Evolutionary conservation across 176 grass and related monocot species (phyloP).

Genomic region (Cymbopogon citratus): DNA sequence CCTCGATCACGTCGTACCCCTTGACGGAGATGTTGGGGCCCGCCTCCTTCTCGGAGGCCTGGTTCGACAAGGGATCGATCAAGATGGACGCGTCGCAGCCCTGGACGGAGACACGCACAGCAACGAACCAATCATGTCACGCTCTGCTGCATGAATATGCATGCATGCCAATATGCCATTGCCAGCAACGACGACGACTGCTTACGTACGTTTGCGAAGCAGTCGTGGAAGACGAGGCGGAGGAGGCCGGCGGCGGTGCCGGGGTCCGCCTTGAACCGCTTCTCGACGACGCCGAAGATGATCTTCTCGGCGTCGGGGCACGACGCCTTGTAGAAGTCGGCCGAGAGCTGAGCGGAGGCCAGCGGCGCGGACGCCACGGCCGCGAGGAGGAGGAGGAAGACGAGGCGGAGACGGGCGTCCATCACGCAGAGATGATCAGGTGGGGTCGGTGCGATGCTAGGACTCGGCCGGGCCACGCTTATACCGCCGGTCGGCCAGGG

Average conservation of each 20-base stretch:
- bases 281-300: conserved; percentile 25
- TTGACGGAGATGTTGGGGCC: conserved; percentile 47
- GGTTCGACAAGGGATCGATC: conserved; percentile 53
- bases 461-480: conserved; percentile 15
- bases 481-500: conserved; percentile 32
- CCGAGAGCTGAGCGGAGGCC: neutral
- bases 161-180: too few species aligned
- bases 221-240: conserved; percentile 54
- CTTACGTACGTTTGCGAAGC: conserved; percentile 32
- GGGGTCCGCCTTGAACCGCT: conserved; percentile 27
- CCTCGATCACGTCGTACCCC: conserved; percentile 68
- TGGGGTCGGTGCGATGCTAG: neutral
- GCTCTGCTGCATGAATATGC: neutral
- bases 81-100: conserved; percentile 77
- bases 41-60: conserved; percentile 51
- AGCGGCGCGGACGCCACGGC: neutral
- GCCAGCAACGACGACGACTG: too few species aligned
- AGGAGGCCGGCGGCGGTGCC: conserved; percentile 36
- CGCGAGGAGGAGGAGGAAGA: neutral
- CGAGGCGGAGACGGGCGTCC: conserved; percentile 18
- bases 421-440: neutral
- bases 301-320: conserved; percentile 44
- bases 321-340: conserved; percentile 27
- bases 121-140: neutral
- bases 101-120: neutral